Percentiles rank a stretch among this genome's conserved stretches.
Evolutionary conservation across 2,329 filamentous ascomycete genomes (phyloP).

Genomic region (Hypoxylon sp.): DNA sequence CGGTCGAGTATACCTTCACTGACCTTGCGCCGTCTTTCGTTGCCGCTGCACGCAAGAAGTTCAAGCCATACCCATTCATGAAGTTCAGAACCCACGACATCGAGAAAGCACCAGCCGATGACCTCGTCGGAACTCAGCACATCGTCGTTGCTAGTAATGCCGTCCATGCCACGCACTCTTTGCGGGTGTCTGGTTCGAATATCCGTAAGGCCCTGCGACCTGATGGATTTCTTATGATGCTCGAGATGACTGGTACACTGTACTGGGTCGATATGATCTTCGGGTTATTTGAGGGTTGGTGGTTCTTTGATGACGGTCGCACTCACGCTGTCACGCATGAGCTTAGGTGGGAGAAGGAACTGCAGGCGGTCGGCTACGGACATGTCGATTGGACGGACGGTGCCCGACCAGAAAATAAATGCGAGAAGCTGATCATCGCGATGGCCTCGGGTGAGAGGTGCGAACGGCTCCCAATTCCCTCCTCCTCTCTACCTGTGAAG

Average conservation of each 20-base stretch:
- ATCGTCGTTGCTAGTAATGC: constrained; percentile 56
- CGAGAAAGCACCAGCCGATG: constrained; percentile 47
- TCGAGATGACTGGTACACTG: constrained; percentile 55
- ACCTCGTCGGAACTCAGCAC: constrained; percentile 52
- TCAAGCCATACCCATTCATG: constrained; percentile 51
- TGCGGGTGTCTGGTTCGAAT: constrained; percentile 49
- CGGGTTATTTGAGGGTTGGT: constrained; percentile 59
- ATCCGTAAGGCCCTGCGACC: constrained; percentile 52
- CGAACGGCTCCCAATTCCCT: constrained; percentile 39
- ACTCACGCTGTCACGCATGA: constrained; percentile 46
- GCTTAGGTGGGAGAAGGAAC: constrained; percentile 46
- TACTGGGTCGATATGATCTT: constrained; percentile 57
- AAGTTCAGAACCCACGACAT: constrained; percentile 53
- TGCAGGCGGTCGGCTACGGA: constrained; percentile 51
- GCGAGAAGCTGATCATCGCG: constrained; percentile 53
- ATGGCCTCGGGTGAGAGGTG: constrained; percentile 48
- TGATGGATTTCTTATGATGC: constrained; percentile 55
- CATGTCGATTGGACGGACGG: constrained; percentile 55
- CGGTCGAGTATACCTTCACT: constrained; percentile 59
- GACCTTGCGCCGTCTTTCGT: constrained; percentile 57
- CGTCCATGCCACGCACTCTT: constrained; percentile 56
- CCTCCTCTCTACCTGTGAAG: constrained; percentile 40
- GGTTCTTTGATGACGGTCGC: constrained; percentile 56
- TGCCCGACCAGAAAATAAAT: constrained; percentile 44
- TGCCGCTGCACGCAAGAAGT: constrained; percentile 49